phyloP scores from a whole-genome alignment of 441 rosid species.

The Pelargonium fulgidum region DNA sequence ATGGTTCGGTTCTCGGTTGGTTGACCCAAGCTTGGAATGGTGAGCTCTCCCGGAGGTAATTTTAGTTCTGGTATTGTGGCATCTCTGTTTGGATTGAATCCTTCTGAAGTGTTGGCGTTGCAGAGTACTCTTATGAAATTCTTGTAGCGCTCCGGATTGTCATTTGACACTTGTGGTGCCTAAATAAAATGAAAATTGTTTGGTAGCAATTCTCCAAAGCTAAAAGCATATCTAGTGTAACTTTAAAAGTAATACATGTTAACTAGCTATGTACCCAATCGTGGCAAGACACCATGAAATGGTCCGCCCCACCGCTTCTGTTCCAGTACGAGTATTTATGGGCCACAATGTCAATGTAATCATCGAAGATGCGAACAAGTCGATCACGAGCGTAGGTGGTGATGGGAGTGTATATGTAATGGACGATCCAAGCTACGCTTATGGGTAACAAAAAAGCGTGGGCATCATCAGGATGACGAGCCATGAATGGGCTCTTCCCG shows the following conservation, averaged over 20 bases:
- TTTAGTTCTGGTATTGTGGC: constrained; percentile 63
- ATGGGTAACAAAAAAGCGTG: constrained; percentile 40
- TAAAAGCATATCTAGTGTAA: not conserved
- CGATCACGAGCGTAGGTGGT: constrained; percentile 41
- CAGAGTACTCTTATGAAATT: constrained; percentile 70
- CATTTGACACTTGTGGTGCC: constrained; percentile 59
- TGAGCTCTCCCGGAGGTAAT: constrained; percentile 26
- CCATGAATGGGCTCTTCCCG: constrained; percentile 38
- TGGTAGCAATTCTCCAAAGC: no score
- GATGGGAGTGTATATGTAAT: constrained; percentile 46
- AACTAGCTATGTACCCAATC: constrained; percentile 51
- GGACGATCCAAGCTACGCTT: constrained; percentile 45
- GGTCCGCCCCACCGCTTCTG: constrained; percentile 71
- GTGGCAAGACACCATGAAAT: constrained; percentile 72
- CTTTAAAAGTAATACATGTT: not conserved
- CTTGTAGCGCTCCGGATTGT: constrained; percentile 46
- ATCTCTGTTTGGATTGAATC: constrained; percentile 56
- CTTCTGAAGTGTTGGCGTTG: constrained; percentile 76
- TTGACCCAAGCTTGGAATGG: constrained; percentile 20
- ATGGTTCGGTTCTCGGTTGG: constrained; percentile 34
- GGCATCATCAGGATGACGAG: constrained; percentile 51
- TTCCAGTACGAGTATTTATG: constrained; percentile 62
- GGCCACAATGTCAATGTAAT: constrained; percentile 44
- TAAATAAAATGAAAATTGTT: constrained; percentile 7
- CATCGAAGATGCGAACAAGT: constrained; percentile 42